A percentile compares a stretch with the other conserved stretches of the same genome.
Conservation (phyloP, 2,329 filamentous ascomycete genomes). For the Exophiala viscosa region DNA sequence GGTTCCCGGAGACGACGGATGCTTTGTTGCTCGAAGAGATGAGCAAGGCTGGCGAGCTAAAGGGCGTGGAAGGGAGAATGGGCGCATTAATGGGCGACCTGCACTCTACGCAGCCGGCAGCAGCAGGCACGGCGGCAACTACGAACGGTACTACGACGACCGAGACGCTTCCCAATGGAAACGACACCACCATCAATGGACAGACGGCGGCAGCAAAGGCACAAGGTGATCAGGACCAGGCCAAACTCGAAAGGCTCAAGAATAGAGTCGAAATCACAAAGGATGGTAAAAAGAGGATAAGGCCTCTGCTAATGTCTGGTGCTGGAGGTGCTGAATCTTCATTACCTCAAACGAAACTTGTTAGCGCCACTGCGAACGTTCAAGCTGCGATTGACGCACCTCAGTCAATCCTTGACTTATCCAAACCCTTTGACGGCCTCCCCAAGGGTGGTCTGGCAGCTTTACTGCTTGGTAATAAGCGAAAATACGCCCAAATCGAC, state of each 20-base stretch:
- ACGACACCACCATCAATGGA: slow-evolving; percentile 24
- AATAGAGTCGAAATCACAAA: slow-evolving; percentile 92
- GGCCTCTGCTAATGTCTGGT: slow-evolving; percentile 84
- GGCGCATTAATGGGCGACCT: slow-evolving; percentile 95
- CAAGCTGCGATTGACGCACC: slow-evolving; percentile 48
- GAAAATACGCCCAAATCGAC: slow-evolving; percentile 71
- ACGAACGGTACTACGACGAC: slow-evolving; percentile 46
- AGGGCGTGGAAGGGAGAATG: slow-evolving; percentile 90
- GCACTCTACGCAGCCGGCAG: slow-evolving; percentile 48
- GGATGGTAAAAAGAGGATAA: slow-evolving; percentile 93
- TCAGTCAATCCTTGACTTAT: slow-evolving; percentile 80
- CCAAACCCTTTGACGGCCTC: slow-evolving; percentile 88
- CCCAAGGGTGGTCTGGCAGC: slow-evolving; percentile 83
- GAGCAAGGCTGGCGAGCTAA: slow-evolving; percentile 86
- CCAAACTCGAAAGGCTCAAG: slow-evolving; percentile 69
- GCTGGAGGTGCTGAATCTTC: slow-evolving; percentile 84
- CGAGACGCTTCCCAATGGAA: slow-evolving; percentile 37
- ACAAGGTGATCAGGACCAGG: slow-evolving; percentile 53
- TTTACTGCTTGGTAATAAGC: slow-evolving; percentile 87
- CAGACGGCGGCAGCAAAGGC: slow-evolving; percentile 29
- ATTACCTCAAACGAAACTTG: slow-evolving; percentile 79
- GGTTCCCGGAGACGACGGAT: slow-evolving; percentile 88
- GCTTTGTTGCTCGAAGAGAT: slow-evolving; percentile 81
- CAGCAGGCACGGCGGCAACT: slow-evolving; percentile 9
- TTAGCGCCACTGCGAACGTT: slow-evolving; percentile 65